Evolutionary conservation across 2,329 filamentous ascomycete species (phyloP).

Genomic region (Claviceps fusiformis): DNA sequence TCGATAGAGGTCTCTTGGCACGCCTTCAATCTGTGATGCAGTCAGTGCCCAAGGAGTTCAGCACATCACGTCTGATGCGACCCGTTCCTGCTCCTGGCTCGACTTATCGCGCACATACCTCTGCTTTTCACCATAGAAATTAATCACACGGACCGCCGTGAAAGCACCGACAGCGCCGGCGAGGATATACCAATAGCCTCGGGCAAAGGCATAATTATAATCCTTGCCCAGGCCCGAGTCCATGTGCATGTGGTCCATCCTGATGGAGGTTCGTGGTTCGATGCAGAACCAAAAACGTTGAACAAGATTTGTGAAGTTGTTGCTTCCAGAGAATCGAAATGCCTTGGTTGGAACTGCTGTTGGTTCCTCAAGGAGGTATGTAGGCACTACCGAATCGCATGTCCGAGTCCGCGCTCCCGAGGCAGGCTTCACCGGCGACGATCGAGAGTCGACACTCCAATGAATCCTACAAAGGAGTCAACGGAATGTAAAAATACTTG

Average conservation of each 20-base stretch:
- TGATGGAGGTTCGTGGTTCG: slow-evolving; percentile 3
- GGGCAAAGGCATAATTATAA: slow-evolving; percentile 37
- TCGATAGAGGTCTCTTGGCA: slow-evolving; percentile 28
- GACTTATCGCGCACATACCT: slow-evolving; percentile 20
- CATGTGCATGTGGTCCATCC: slow-evolving; percentile 22
- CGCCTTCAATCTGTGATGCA: slow-evolving; percentile 29
- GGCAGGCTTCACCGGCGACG: background rate
- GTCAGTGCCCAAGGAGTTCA: background rate
- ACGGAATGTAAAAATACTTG: background rate
- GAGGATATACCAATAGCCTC: slow-evolving; percentile 46
- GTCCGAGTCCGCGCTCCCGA: background rate
- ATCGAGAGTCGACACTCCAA: background rate
- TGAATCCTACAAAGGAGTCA: background rate
- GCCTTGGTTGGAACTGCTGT: background rate
- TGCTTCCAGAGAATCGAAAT: too few relatives aligned
- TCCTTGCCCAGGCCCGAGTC: slow-evolving; percentile 24
- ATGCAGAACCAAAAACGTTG: background rate
- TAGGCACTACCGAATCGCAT: background rate
- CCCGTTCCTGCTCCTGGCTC: background rate
- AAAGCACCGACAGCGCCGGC: slow-evolving; percentile 33
- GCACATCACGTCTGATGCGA: background rate
- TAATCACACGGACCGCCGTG: slow-evolving; percentile 26
- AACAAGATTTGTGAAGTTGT: too few relatives aligned
- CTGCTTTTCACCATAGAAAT: slow-evolving; percentile 26
- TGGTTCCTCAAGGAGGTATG: background rate